Evolutionary conservation across 169 alveolate genomes (phyloP), one percentile per base, ranked within the genome.

Genomic region (Babesia gibsoni): DNA sequence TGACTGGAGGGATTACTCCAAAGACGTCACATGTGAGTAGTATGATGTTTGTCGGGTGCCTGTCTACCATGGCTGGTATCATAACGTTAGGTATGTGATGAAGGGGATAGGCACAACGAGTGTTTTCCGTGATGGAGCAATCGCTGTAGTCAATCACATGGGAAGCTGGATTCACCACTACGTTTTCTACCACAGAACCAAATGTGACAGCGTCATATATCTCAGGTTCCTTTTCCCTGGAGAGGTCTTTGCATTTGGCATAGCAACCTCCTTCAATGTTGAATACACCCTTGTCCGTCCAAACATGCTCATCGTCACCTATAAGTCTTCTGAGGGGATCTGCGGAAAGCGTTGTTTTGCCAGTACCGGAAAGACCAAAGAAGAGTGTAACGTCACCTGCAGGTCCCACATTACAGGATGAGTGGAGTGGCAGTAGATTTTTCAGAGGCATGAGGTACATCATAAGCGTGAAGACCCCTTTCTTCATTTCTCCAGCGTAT

Each of bases 241-340:
- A 63, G 27, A 95, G 83, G 56, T 92, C 95, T 54, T 93, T 90
- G 85, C 96, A 88, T 79, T 95, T 95, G 43, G 98, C 99, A 69
- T 96, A 96, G 90, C 98, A 95, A 25, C 99, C 99, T 42, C 99
- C 99, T 89, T 96, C 99, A 61, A 96, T 93, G 94, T 96, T 96
- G 90, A 96, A 96, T 48, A 94, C 93, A 6, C 98, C 99, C 41
- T 79, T 86, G 57, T 93, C 96, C 5, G 97, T 93, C 98, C 99
- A 96, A 53, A 95, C 96, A 74, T 96, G 99, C 86, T 96, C 99
- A 59, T 95, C 99, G 81, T 96, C 99, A 29, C 99, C 99, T 54
- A 96, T 88, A 64, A 96, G 89, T 46, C 58, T 52, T 61, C 99
- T 91, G 16, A 88, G 63, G 18, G 98, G 96, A 73, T 96, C 99